A percentile compares a stretch with the other conserved stretches of the same genome.
phyloP scores from a whole-genome alignment of 306 rosid species.

The Carpinus viminea region DNA sequence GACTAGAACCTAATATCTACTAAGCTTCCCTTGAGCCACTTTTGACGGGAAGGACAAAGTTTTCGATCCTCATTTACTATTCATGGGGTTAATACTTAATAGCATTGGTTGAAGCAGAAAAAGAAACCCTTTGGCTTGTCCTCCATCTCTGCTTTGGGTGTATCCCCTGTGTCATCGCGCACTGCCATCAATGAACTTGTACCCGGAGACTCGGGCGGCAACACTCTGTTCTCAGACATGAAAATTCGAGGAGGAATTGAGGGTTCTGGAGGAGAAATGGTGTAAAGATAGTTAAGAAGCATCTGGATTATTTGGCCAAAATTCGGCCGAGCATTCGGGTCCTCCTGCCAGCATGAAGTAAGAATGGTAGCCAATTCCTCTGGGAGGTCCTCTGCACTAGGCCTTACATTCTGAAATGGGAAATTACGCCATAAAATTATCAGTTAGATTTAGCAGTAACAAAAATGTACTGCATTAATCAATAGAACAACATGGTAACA shows the following conservation, averaged over 20 bases:
- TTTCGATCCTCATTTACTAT: conserved; percentile 21
- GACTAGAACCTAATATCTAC: conserved; percentile 41
- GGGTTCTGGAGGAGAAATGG: conserved; percentile 64
- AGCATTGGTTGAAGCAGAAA: conserved; percentile 86
- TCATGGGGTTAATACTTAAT: conserved; percentile 60
- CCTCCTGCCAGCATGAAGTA: conserved; percentile 97
- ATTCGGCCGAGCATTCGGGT: conserved; percentile 79
- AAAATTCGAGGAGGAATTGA: conserved; percentile 67
- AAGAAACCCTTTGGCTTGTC: conserved; percentile 67
- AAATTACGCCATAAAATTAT: conserved; percentile 24
- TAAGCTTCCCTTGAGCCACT: conserved; percentile 34
- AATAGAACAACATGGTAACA: neutral
- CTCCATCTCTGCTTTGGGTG: conserved; percentile 63
- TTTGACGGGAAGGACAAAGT: conserved; percentile 25
- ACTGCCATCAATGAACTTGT: conserved; percentile 88
- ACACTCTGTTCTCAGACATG: conserved; percentile 64
- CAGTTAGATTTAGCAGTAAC: conserved; percentile 13
- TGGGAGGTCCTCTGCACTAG: conserved; percentile 78
- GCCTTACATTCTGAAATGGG: conserved; percentile 85
- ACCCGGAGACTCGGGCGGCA: conserved; percentile 89
- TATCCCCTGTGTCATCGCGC: conserved; percentile 57
- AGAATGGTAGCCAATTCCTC: conserved; percentile 69
- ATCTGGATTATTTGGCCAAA: conserved; percentile 83
- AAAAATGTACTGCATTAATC: neutral
- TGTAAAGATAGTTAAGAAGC: conserved; percentile 79